Base-by-base conservation (phyloP, 2,329 filamentous ascomycete genomes). In the Ceratocystis alfenasii region DNA sequence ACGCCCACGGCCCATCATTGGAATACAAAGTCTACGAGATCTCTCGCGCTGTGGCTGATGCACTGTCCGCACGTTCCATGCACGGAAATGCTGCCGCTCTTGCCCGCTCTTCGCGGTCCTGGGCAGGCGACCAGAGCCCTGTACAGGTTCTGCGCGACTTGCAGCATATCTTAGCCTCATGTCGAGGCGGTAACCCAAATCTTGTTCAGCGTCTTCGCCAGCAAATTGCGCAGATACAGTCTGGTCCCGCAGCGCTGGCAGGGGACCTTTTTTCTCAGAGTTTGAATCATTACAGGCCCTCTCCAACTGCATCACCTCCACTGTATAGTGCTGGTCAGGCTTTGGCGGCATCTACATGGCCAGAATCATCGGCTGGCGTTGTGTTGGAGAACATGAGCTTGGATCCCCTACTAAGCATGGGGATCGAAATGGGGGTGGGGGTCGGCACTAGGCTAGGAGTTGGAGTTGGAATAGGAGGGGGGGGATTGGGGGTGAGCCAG, bases 1-100 rank as follows among this genome's bases (percentile, higher is more conserved):
- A 81, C 67, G 78, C 78, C 0, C 79, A 81, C 65, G 79, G 79
- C 0, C 76, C 78, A 3, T 77, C 76, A 0, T 76, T 81, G 69
- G 78, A 79, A 69, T 77, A 77, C 69, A 79, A 79, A 62, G 78
- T 78, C 1, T 79, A 75, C 62, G 77, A 79, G 66, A 79, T 79
- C 57, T 78, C 78, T 0, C 77, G 74, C 10, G 76, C 77, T 0
- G 76, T 79, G 0, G 74, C 75, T 20, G 78, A 79, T 36, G 74
- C 75, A 1, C 71, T 77, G 59, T 70, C 73, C 3, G 71, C 67
- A 70, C 63, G 64, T 65, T 5, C 65, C 69, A 6, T 8, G 65
- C 46, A 53, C 62, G 66, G 48, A 20, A 20, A 22, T 22, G 4
- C 53, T 6, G 53, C 25, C 1, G 22, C 53, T 57, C 20, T 57